These are phyloP conservation scores for Cytospora paraplurivora DNA, from an alignment of 2,329 filamentous ascomycete genomes.

Conservation along the genomic window DNA sequence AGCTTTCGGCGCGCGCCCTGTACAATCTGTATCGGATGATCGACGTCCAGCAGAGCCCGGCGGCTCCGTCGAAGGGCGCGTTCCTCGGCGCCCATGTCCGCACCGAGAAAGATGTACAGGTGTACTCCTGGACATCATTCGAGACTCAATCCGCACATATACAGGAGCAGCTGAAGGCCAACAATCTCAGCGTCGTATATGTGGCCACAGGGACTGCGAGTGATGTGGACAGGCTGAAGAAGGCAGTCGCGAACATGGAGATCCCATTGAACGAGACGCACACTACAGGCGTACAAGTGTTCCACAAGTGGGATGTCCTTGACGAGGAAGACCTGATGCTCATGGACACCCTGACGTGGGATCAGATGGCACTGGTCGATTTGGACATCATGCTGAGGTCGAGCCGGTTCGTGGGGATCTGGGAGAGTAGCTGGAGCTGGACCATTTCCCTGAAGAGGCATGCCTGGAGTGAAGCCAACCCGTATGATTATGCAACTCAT, in stretches of 20 bases:
- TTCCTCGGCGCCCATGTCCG: slow-evolving; percentile 28
- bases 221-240: slow-evolving; percentile 19
- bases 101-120: slow-evolving; percentile 22
- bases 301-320: slow-evolving; percentile 28
- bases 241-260: slow-evolving; percentile 5
- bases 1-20: slow-evolving; percentile 24
- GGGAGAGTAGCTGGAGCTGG: slow-evolving; percentile 29
- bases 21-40: slow-evolving; percentile 23
- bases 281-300: slow-evolving; percentile 6
- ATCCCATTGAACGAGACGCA: slow-evolving; percentile 18
- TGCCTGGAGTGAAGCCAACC: slow-evolving; percentile 14
- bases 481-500: slow-evolving; percentile 16
- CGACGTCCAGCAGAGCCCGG: slow-evolving; percentile 17
- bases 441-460: slow-evolving; percentile 27
- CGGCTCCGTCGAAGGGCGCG: slow-evolving; percentile 2
- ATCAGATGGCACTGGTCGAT: slow-evolving; percentile 28
- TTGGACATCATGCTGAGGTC: slow-evolving; percentile 28
- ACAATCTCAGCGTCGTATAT: slow-evolving; percentile 25
- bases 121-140: slow-evolving; percentile 25
- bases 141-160: slow-evolving; percentile 11
- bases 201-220: slow-evolving; percentile 28
- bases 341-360: slow-evolving; percentile 26
- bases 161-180: slow-evolving; percentile 15
- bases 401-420: slow-evolving; percentile 27
- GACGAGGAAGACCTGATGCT: slow-evolving; percentile 25